These are phyloP conservation scores for Colletotrichum brevisporum DNA, from an alignment of 2,329 filamentous ascomycete species.

Conservation along the genomic window DNA sequence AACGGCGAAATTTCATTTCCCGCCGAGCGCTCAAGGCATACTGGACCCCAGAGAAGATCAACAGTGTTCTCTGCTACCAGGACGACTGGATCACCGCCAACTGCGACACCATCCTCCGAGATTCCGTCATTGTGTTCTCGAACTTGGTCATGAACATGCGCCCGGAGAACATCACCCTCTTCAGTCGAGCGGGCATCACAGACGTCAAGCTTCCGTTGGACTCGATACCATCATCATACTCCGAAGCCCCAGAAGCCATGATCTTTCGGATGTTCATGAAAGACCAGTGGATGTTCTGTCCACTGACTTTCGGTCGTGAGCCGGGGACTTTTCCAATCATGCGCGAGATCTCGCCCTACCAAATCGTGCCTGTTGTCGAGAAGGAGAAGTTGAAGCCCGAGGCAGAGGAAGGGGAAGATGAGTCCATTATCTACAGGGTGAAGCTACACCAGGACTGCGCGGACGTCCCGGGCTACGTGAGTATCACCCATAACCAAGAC, in stretches of 20 bases:
- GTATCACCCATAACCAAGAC: not conserved
- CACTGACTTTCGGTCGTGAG: not conserved
- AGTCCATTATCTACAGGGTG: not conserved
- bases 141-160: not conserved
- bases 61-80: not conserved
- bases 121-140: not conserved
- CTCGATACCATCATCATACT: not conserved
- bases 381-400: not conserved
- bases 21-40: not conserved
- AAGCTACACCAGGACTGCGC: not conserved
- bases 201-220: not conserved
- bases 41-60: conserved; percentile 3
- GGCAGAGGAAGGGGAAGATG: not conserved
- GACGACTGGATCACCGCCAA: not conserved
- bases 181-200: not conserved
- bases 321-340: not conserved
- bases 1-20: not conserved
- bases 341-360: not conserved
- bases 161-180: not conserved
- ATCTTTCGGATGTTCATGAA: not conserved
- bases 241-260: not conserved
- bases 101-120: not conserved
- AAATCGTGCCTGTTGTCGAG: not conserved
- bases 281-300: conserved; percentile 10
- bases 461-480: not conserved